These are phyloP conservation scores for Pontederia crassipes DNA, from an alignment of 176 grass and related monocot species.

Conservation along the genomic window DNA sequence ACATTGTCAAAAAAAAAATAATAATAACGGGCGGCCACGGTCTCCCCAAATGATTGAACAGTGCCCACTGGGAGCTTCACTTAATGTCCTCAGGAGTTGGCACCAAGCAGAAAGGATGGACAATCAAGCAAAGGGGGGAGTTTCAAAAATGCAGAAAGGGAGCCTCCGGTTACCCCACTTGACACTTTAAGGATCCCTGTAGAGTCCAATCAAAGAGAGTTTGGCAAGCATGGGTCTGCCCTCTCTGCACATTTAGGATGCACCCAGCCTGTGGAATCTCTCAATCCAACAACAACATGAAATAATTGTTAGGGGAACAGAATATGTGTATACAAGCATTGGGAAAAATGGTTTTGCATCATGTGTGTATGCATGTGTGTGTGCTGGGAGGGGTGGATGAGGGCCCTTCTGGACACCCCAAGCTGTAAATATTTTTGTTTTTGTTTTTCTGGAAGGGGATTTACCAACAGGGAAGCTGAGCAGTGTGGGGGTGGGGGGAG, in stretches of 20 bases:
- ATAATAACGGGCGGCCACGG: neutral
- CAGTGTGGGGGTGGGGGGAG: neutral
- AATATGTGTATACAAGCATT: neutral
- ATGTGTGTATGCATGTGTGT: slow-evolving; percentile 23
- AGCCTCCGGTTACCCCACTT: slow-evolving; percentile 9
- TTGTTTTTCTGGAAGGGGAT: neutral
- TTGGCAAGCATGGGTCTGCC: neutral
- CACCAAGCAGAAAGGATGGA: slow-evolving; percentile 16
- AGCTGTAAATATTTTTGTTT: too few relatives aligned
- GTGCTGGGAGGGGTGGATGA: neutral
- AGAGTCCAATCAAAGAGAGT: neutral
- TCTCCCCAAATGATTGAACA: slow-evolving; percentile 15
- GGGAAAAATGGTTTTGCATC: slow-evolving; percentile 4
- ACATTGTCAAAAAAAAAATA: slow-evolving; percentile 16
- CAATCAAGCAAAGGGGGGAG: slow-evolving; percentile 2
- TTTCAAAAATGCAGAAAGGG: neutral
- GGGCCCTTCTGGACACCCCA: too few relatives aligned
- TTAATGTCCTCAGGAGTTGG: neutral
- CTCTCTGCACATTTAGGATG: slow-evolving; percentile 11
- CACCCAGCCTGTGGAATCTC: slow-evolving; percentile 31
- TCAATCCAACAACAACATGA: slow-evolving; percentile 13
- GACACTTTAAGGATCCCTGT: slow-evolving; percentile 2
- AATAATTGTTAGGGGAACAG: neutral
- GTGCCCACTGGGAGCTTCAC: neutral
- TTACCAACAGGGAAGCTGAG: slow-evolving; percentile 12